Evolutionary conservation across 1,284 basidiomycete species (phyloP).

Genomic region (Malassezia caprae): DNA sequence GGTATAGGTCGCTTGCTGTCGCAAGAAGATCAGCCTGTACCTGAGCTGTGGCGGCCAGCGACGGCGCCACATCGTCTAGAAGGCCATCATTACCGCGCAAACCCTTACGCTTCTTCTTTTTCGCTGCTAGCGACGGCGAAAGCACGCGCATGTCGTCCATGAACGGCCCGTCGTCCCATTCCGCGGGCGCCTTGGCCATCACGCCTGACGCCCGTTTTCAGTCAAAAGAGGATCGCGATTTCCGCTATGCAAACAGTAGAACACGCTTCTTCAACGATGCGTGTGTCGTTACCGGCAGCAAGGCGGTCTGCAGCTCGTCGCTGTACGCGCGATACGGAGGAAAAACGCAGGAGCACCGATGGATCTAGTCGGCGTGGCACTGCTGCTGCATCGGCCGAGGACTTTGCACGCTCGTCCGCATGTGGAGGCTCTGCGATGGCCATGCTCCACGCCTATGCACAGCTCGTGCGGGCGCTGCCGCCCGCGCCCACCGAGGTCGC

Average conservation of each 20-base stretch:
- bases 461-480: background rate
- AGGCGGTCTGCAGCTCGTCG: background rate
- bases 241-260: background rate
- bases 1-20: slow-evolving; percentile 44
- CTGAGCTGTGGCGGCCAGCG: slow-evolving; percentile 34
- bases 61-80: slow-evolving; percentile 3
- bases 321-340: background rate
- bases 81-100: background rate
- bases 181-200: slow-evolving; percentile 16
- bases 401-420: background rate
- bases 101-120: slow-evolving; percentile 16
- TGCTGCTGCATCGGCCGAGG: slow-evolving; percentile 1
- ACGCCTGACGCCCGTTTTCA: background rate
- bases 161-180: background rate
- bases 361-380: background rate
- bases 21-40: slow-evolving; percentile 44
- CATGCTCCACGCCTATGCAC: background rate
- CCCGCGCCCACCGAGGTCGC: background rate
- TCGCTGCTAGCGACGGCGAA: slow-evolving; percentile 1
- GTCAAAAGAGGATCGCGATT: background rate
- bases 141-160: background rate
- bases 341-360: background rate
- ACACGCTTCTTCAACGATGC: background rate
- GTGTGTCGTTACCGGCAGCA: background rate
- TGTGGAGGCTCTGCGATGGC: background rate